Evolutionary conservation across 352 stramenopile species (phyloP).

Genomic region (Globisporangium polare): DNA sequence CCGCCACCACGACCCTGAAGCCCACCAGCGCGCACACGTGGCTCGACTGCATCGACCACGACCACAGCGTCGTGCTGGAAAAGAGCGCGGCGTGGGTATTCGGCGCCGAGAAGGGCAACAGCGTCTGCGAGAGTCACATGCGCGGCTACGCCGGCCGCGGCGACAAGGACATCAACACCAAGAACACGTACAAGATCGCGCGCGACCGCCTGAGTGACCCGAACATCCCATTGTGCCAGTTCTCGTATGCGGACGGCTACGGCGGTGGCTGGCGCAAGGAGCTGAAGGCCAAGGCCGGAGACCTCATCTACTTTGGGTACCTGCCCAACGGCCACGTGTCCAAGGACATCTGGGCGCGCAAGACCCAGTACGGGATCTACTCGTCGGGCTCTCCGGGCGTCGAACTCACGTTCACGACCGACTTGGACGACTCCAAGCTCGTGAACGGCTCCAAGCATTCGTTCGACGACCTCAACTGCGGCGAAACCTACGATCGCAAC

Average conservation of each 20-base stretch:
- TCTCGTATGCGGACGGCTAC: neutral
- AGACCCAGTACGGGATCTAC: conserved; percentile 31
- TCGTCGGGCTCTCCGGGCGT: conserved; percentile 20
- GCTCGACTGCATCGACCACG: conserved; percentile 39
- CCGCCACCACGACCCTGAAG: neutral
- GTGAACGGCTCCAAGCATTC: conserved; percentile 20
- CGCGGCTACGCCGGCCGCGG: conserved; percentile 31
- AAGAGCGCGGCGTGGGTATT: conserved; percentile 29
- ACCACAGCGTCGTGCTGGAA: conserved; percentile 26
- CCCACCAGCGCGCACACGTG: conserved; percentile 19
- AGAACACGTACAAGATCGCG: conserved; percentile 29
- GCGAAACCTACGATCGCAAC: conserved; percentile 10
- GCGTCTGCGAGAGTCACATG: conserved; percentile 30
- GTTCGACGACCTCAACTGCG: conserved; percentile 39
- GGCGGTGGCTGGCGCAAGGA: conserved; percentile 3
- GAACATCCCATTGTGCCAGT: conserved; percentile 9
- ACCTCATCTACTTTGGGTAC: conserved; percentile 48
- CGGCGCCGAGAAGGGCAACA: conserved; percentile 19
- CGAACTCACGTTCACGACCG: conserved; percentile 26
- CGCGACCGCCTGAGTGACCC: neutral
- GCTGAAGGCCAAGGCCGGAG: neutral
- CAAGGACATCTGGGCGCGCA: conserved; percentile 21
- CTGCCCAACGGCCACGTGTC: conserved; percentile 50
- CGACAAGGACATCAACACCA: conserved; percentile 14
- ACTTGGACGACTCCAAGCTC: conserved; percentile 20